Percentiles rank a stretch among this genome's conserved stretches.
These are phyloP conservation scores for Asterella californica DNA, from an alignment of 225 moss, liverwort and hornwort genomes.

Conservation along the genomic window DNA sequence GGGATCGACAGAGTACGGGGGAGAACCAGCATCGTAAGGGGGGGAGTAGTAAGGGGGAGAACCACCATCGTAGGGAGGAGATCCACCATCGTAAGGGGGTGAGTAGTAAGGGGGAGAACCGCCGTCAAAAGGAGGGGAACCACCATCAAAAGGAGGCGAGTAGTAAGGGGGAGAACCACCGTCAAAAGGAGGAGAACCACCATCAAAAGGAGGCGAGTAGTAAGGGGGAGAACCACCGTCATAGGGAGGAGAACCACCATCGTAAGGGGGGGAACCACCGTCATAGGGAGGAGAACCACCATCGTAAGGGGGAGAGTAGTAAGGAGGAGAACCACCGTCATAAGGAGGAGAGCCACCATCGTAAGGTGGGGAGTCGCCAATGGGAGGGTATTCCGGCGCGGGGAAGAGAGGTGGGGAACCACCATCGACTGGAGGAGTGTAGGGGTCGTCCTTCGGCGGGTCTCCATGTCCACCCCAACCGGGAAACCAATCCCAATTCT, in stretches of 20 bases:
- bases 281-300: not conserved
- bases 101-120: slow-evolving; percentile 7
- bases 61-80: slow-evolving; percentile 2
- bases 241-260: slow-evolving; percentile 1
- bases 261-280: not conserved
- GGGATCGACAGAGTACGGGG: not conserved
- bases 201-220: not conserved
- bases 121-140: not conserved
- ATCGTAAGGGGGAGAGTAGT: slow-evolving; percentile 11
- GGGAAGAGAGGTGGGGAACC: slow-evolving; percentile 15
- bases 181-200: not conserved
- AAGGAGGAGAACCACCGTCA: slow-evolving; percentile 16
- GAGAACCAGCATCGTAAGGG: slow-evolving; percentile 11
- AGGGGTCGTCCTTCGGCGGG: not conserved
- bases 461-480: not conserved
- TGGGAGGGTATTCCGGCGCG: slow-evolving; percentile 3
- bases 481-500: slow-evolving; percentile 16
- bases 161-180: slow-evolving; percentile 7
- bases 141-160: not conserved
- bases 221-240: not conserved
- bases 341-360: slow-evolving; percentile 14
- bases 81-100: not conserved
- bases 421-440: not conserved
- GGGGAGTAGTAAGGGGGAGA: slow-evolving; percentile 5
- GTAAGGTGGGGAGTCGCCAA: slow-evolving; percentile 12